A percentile compares a stretch with the other conserved stretches of the same genome.
Conservation (phyloP, 75 land plant genomes). For the Isoetes taiwanensis region DNA sequence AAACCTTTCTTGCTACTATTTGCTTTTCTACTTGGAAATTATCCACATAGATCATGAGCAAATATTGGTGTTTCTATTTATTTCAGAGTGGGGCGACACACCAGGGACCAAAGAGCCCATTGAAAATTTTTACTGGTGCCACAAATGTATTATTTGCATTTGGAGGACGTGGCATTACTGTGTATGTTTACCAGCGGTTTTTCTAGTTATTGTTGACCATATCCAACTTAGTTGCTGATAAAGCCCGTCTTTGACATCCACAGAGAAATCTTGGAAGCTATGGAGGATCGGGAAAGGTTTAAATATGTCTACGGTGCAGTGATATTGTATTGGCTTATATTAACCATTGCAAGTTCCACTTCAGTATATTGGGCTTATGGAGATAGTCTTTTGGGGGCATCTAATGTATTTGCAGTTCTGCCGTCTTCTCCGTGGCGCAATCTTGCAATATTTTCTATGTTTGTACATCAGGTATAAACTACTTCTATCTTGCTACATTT, state of each 20-base stretch:
- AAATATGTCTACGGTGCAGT: conserved; percentile 10
- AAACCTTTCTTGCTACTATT: too few species aligned
- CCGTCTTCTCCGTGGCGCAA: conserved; percentile 16
- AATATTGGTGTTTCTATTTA: too few species aligned
- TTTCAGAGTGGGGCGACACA: conserved; percentile 12
- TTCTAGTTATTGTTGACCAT: background rate
- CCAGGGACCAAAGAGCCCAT: background rate
- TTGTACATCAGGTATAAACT: conserved; percentile 19
- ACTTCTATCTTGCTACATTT: background rate
- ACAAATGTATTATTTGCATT: conserved; percentile 13
- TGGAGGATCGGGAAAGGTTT: conserved; percentile 7
- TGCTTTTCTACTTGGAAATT: background rate
- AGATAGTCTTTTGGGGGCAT: conserved; percentile 11
- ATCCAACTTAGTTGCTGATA: background rate
- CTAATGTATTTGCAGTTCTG: conserved; percentile 20
- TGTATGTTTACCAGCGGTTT: background rate
- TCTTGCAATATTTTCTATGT: conserved; percentile 15
- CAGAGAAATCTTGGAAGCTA: conserved; percentile 18
- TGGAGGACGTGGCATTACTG: conserved; percentile 15
- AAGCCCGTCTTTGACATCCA: background rate
- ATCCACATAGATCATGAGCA: too few species aligned
- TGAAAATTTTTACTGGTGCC: conserved; percentile 12
- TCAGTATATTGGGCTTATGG: conserved; percentile 29
- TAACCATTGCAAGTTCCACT: conserved; percentile 10
- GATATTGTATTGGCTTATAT: background rate